Conservation (phyloP, 2,329 filamentous ascomycete species). For the Chalara sp. region DNA sequence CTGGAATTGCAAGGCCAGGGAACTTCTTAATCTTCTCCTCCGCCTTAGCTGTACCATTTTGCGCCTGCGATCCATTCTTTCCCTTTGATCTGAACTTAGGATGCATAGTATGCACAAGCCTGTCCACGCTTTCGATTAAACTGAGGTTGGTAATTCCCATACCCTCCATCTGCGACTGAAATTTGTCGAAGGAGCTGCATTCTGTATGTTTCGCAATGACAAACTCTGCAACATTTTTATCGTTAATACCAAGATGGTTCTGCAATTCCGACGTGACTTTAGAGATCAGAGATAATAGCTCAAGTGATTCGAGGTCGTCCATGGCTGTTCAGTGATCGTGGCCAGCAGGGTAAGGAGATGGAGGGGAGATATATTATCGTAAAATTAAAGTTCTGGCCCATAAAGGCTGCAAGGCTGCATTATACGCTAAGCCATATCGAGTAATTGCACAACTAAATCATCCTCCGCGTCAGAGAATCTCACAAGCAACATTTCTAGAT, state of each 20-base stretch:
- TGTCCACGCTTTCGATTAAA: constrained; percentile 85
- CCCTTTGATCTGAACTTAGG: constrained; percentile 70
- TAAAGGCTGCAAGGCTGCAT: not conserved
- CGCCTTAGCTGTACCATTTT: constrained; percentile 36
- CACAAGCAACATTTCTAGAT: too few species aligned
- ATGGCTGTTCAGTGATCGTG: constrained; percentile 11
- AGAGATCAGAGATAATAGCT: constrained; percentile 87
- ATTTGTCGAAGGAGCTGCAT: constrained; percentile 63
- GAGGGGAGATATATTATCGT: too few species aligned
- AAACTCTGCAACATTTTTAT: constrained; percentile 95
- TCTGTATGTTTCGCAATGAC: constrained; percentile 84
- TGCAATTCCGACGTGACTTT: constrained; percentile 92
- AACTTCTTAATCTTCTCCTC: constrained; percentile 81
- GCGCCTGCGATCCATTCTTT: constrained; percentile 29
- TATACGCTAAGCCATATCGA: too few species aligned
- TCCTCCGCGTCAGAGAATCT: too few species aligned
- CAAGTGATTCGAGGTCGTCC: constrained; percentile 75
- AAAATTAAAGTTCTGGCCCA: too few species aligned
- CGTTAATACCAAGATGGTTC: constrained; percentile 85
- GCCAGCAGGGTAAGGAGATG: not conserved
- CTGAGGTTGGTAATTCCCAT: constrained; percentile 83
- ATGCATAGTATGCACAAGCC: constrained; percentile 82
- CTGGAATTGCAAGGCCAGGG: constrained; percentile 79
- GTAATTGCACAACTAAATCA: too few species aligned
- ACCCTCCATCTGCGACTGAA: constrained; percentile 66